These are phyloP conservation scores for Heteromeles arbutifolia DNA, from an alignment of 306 rosid genomes.

Conservation along the genomic window DNA sequence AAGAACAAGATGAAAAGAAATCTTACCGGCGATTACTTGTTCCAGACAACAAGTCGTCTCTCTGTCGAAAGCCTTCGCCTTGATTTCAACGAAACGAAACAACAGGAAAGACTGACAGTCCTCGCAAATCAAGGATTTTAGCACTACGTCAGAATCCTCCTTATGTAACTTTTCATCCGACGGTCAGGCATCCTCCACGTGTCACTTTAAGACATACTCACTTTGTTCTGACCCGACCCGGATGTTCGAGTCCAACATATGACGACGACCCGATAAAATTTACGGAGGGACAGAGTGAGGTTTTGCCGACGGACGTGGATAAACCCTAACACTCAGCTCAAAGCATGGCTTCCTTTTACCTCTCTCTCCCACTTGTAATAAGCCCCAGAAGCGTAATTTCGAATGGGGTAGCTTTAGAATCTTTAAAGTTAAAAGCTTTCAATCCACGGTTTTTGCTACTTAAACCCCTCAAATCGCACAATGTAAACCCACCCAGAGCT, in stretches of 20 bases:
- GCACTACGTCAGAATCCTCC: background rate
- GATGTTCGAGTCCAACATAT: background rate
- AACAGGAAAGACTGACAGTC: background rate
- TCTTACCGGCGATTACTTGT: background rate
- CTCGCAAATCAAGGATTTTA: background rate
- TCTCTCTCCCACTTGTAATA: constrained; percentile 3
- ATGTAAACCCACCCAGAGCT: constrained; percentile 27
- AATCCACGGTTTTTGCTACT: background rate
- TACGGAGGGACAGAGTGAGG: background rate
- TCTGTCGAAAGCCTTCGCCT: background rate
- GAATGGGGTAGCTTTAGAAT: background rate
- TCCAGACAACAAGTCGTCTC: background rate
- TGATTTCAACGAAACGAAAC: background rate
- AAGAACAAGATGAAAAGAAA: background rate
- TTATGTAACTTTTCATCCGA: background rate
- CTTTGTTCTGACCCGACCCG: background rate
- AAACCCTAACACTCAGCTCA: constrained; percentile 39
- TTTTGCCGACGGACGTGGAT: constrained; percentile 14
- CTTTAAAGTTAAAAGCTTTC: constrained; percentile 3
- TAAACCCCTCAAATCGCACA: background rate
- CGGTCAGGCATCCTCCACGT: background rate
- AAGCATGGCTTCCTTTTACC: constrained; percentile 49
- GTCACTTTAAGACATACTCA: background rate
- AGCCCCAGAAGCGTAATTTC: background rate
- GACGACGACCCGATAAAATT: constrained; percentile 22